Evolutionary conservation across 1,284 basidiomycete genomes (phyloP), one percentile per base, ranked within the genome.

Genomic region (Cryptococcus neoformans): DNA sequence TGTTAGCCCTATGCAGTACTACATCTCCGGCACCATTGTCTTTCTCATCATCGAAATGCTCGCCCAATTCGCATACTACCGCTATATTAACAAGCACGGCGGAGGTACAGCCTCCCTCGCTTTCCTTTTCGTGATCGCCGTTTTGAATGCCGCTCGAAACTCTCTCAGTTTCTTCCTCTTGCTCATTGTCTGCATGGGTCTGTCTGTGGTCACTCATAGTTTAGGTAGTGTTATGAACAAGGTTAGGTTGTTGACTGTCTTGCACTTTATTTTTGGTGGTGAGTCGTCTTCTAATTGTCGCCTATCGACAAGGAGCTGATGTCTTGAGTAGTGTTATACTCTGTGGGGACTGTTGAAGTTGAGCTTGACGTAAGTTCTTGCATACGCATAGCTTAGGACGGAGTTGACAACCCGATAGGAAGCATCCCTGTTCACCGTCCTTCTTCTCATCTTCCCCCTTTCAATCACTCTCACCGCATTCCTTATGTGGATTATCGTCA

Each of bases 91-190:
- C 74, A 88, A 89, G 10, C 89, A 93, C 66, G 90, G 89, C 7
- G 86, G 82, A 65, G 84, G 87, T 16, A 83, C 86, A 0, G 80
- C 87, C 12, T 85, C 89, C 0, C 87, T 87, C 4, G 83, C 88
- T 12, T 93, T 93, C 79, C 84, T 94, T 48, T 87, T 95, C 60
- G 87, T 95, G 59, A 88, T 89, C 85, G 61, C 72, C 17, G 89
- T 96, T 56, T 80, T 99, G 41, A 94, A 97, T 69, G 94, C 95
- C 4, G 92, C 89, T 1, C 81, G 95, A 52, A 98, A 97, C 71
- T 90, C 92, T 8, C 82, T 96, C 66, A 93, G 90, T 1, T 93
- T 99, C 80, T 98, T 98, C 80, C 84, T 99, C 80, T 82, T 99
- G 21, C 81, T 98, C 17, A 88, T 98, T 53, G 93, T 98, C 16